phyloP scores from a whole-genome alignment of 495 filamentous ascomycete species.

The Lepidopterella palustris region DNA sequence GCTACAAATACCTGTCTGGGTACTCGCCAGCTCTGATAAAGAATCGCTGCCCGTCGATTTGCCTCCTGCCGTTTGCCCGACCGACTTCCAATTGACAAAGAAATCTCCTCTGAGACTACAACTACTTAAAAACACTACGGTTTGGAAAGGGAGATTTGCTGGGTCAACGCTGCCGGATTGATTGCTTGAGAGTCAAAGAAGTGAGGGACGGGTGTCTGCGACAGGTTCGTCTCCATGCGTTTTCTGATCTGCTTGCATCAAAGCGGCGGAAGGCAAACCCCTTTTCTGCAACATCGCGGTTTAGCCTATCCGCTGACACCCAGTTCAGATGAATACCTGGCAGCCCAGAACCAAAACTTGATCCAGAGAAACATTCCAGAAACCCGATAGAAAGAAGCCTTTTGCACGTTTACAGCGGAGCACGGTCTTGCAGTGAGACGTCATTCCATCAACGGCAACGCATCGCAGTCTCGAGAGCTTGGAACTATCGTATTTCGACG shows the following conservation, averaged over 20 bases:
- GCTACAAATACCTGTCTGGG: slow-evolving; percentile 30
- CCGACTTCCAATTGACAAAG: slow-evolving; percentile 22
- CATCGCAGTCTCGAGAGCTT: not conserved
- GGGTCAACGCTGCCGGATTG: slow-evolving; percentile 9
- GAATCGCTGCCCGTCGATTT: slow-evolving; percentile 21
- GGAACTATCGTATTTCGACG: not conserved
- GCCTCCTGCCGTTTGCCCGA: slow-evolving; percentile 20
- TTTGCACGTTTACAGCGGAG: not conserved
- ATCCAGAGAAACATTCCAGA: slow-evolving; percentile 18
- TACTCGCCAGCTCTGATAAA: slow-evolving; percentile 26
- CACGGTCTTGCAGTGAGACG: not conserved
- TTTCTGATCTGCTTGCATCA: slow-evolving; percentile 18
- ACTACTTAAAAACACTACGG: slow-evolving; percentile 28
- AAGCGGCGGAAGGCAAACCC: slow-evolving; percentile 23
- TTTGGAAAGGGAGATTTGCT: slow-evolving; percentile 15
- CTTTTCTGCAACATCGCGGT: slow-evolving; percentile 10
- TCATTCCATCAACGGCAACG: not conserved
- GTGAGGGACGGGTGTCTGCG: slow-evolving; percentile 26
- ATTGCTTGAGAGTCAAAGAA: slow-evolving; percentile 11
- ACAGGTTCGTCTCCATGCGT: slow-evolving; percentile 24
- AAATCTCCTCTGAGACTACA: slow-evolving; percentile 20
- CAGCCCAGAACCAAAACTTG: not conserved
- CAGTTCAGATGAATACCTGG: slow-evolving; percentile 14
- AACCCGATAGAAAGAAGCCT: slow-evolving; percentile 10
- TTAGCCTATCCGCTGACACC: slow-evolving; percentile 13